Evolutionary conservation across 2,329 filamentous ascomycete genomes (phyloP), one percentile per base, ranked within the genome.

Genomic region (Sarocladiaceae sp.): DNA sequence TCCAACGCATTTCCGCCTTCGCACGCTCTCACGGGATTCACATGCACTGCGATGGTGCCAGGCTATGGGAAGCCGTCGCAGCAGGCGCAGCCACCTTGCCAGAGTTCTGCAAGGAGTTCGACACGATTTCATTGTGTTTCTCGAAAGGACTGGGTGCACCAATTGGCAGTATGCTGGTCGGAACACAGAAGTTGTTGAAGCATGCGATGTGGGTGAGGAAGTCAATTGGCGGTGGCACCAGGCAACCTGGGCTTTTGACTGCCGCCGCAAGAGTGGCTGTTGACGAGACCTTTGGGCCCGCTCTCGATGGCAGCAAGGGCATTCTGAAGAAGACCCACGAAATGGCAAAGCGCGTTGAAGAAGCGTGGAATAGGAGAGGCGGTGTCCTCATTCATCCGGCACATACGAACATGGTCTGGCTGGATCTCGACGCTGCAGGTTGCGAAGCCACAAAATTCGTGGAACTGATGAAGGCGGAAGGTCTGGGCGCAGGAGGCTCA

Each of bases 391-490:
- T 76, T 18, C 76, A 85, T 54, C 86, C 87, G 0, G 85, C 88
- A 1, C 85, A 96, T 63, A 95, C 90, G n/a, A 96, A 96, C 70
- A 95, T 96, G 88, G 82, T 90, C 29, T 96, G 89, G 90, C 63
- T 95, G 53, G 86, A 95, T 65, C 71, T 94, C 15, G 78, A 82
- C 26, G 77, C 77, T 1, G 78, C 80, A 11, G 79, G 80, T 2
- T 72, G 75, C 55, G 64, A 65, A 13, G 55, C 50, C 5, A 64
- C 64, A 52, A 65, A 62, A 35, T 71, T 79, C 50, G 62, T 64
- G 13, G 62, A 68, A 57, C 62, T 75, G 28, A 71, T 70, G 5
- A 61, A 62, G 46, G 70, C 71, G 29, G 68, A 64, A 11, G 77
- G 76, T 0, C 60, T 80, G 53, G 70, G 67, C 54, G 58, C 77